Evolutionary conservation across 176 grass and related monocot species (phyloP), one percentile per base, ranked within the genome.

Genomic region (Ensete glaucum): DNA sequence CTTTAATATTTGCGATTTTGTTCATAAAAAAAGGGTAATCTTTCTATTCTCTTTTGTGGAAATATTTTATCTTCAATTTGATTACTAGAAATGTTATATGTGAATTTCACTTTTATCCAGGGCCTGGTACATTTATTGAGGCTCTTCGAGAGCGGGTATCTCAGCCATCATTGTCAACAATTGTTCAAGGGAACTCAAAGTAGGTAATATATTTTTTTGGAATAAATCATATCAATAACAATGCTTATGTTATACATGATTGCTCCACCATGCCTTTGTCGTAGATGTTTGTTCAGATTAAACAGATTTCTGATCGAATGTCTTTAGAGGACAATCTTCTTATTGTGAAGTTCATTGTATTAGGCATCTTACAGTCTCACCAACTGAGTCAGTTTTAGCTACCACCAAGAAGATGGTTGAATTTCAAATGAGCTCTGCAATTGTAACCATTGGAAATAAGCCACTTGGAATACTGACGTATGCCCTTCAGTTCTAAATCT

Each of bases 391-490:
- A 27, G 92, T 91, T 34, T 85, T 96, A 24, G 50, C 66, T 29
- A 84, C 86, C 0, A 84, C 86, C 12, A 87, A 89, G 86, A 96
- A 75, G 80, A 89, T 96, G 92, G 52, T 96, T 4, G 89, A 91
- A 25, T 75, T 22, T 10, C 86, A 89, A 59, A 80, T 83, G 50
- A 89, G 78, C 75, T 96, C 88, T 17, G 86, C 72, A 65, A 82
- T 96, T 10, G 84, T 91, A 1, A 82, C 82, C 2, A 63, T 76
- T 12, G 86, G 77, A 43, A 91, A 66, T 73, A 91, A 91, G 75
- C 73, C 84, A 67, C 79, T 79, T 8, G 92, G 92, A 50, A 96
- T 96, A 80, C 74, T 96, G n/a, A 96, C 89, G 92, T 96, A 70
- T 77, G 68, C 50, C 34, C 53, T 72, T 53, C 16, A 13, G 3